Base-by-base conservation (phyloP, 768 basidiomycete species). In the Suillus luteus region DNA sequence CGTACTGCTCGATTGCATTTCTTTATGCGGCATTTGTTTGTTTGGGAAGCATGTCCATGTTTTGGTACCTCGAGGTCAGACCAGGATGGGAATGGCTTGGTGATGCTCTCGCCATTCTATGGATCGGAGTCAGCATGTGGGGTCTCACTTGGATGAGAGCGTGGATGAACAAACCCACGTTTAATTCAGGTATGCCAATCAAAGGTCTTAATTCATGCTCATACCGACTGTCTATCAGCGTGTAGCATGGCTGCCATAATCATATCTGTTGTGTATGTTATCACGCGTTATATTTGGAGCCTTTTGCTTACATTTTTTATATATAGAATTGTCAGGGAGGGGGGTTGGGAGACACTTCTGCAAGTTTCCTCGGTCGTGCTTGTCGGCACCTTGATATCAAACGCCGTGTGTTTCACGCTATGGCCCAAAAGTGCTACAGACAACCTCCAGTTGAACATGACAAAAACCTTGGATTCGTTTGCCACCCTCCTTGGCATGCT, bases 131-230 rank as follows among this genome's bases (percentile, higher is more conserved):
- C 3, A 87, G 90, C 24, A 91, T 96, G 83, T 89, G 88, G 57
- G 72, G 83, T 4, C 74, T 98, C 19, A 93, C 95, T 1, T 99
- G 93, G 91, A 86, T 89, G 78, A 99, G 98, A 75, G 84, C 92
- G 2, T 93, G 90, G 88, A 93, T 99, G 83, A 83, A 80, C 12
- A 95, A 90, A 71, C 92, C 93, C 2, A 88, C 90, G 22, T 97
- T 95, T 70, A 94, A 94, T 69, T 90, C 93, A n/a, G 92, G 92
- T 86, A 71, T 64, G 79, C 70, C 41, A 46, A 11, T 33, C 10
- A 19, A n/a, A 48, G 43, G 11, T 1, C 27, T 2, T 5, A 19
- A 17, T 9, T 2, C 5, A 8, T 37, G 54, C 33, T 48, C 59
- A 27, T 5, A 33, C 33, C 66, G 24, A 62, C 52, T 44, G 27